Base-by-base conservation (phyloP, 2,329 filamentous ascomycete species). In the Alternaria sp. region DNA sequence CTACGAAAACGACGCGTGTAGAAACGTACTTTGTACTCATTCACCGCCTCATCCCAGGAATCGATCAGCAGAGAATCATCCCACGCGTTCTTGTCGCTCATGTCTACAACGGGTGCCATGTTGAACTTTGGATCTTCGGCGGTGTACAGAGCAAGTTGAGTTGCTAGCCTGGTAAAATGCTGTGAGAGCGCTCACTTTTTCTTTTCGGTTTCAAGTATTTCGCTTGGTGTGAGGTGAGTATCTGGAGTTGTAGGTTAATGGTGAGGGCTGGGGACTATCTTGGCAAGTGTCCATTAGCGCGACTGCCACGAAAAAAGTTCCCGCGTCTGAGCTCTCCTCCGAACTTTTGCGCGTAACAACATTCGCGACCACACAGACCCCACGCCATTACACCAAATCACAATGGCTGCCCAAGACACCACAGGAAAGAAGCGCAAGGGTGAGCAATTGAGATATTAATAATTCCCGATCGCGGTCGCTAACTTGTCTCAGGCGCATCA, bases 381-480 rank as follows among this genome's bases (percentile, higher is more conserved):
- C 36, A 59, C 56, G 55, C 61, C 62, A 57, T 63, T 52, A 66
- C 52, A 59, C 40, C 43, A 56, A 56, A 19, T 62, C 59, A 77
- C 73, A 79, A 88, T 88, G 86, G 85, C 84, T 58, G 82, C 83
- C 67, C 85, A 85, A 72, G 75, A 77, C 32, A 80, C 81, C 67
- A 86, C 85, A 70, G 80, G 80, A 44, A 88, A 85, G 75, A 88
- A 88, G 83, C 83, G 84, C 78, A 86, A 86, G 73, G 82, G 85
- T 85, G 77, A 44, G 73, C 40, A 1, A 10, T 51, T n/a, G 25
- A 45, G 11, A 52, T 6, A 12, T 30, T 32, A 15, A 26, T 3
- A 25, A 63, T 54, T 60, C 12, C 23, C 28, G 52, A 9, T 21
- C 40, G 66, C 67, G 4, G 12, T 23, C n/a, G 51, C 67, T 65